Evolutionary conservation across 2,329 filamentous ascomycete species (phyloP).

Genomic region (Fusarium musae): DNA sequence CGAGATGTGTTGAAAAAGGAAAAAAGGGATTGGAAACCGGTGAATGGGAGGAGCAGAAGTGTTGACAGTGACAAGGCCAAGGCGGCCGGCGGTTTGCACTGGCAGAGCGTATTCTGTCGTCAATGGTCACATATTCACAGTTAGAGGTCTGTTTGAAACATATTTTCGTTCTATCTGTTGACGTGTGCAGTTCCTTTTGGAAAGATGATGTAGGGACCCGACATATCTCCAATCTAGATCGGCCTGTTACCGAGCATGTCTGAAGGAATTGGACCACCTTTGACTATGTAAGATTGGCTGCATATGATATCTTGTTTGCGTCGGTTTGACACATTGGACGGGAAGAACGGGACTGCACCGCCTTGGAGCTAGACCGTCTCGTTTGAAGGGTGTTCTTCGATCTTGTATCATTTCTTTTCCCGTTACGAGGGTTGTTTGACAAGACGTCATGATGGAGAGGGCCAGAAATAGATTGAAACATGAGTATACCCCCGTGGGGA

Average conservation of each 20-base stretch:
- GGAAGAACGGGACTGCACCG: constrained; percentile 26
- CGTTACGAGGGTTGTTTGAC: constrained; percentile 15
- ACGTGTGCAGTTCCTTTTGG: constrained; percentile 1
- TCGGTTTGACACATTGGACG: constrained; percentile 27
- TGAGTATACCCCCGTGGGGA: constrained; percentile 16
- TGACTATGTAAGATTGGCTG: constrained; percentile 13
- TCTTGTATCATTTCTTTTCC: constrained; percentile 1
- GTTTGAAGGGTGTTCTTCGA: constrained; percentile 11
- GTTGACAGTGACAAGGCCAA: constrained; percentile 15
- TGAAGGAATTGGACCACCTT: background rate
- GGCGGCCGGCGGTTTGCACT: constrained; percentile 19
- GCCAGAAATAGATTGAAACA: constrained; percentile 36
- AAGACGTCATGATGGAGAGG: constrained; percentile 13
- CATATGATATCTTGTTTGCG: constrained; percentile 12
- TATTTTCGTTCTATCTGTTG: background rate
- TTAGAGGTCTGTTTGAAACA: background rate
- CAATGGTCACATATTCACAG: background rate
- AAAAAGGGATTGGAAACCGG: background rate
- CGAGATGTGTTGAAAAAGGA: constrained; percentile 18
- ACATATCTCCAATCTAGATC: constrained; percentile 15
- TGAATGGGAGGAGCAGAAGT: background rate
- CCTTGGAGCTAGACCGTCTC: constrained; percentile 8
- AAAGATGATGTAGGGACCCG: constrained; percentile 33
- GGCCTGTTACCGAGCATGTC: constrained; percentile 10
- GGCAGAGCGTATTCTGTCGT: background rate